phyloP scores from a whole-genome alignment of 2,329 filamentous ascomycete species.

The Mycosphaerella sp. region DNA sequence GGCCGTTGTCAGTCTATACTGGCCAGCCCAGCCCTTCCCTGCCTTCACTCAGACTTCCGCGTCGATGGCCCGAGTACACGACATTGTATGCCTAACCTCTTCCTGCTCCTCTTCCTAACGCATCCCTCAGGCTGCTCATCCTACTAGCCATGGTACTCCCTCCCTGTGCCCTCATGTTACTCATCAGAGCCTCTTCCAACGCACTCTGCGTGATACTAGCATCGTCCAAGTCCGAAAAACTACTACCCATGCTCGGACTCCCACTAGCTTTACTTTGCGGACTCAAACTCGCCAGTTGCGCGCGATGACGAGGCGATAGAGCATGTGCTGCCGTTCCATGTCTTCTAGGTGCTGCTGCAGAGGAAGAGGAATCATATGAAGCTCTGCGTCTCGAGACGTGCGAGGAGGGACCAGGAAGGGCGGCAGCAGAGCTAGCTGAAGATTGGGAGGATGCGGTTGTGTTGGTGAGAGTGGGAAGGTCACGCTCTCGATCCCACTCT shows the following conservation, averaged over 20 bases:
- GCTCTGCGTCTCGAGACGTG: not conserved
- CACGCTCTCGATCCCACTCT: not conserved
- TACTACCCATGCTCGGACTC: conserved; percentile 75
- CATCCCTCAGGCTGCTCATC: conserved; percentile 52
- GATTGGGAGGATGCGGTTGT: conserved; percentile 18
- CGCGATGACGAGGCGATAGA: conserved; percentile 50
- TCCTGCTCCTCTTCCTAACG: conserved; percentile 14
- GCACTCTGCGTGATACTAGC: conserved; percentile 75
- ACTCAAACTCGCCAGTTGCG: conserved; percentile 53
- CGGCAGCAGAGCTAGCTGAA: conserved; percentile 30
- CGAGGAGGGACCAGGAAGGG: conserved; percentile 10
- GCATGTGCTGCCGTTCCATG: conserved; percentile 23
- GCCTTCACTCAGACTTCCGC: too few relatives aligned
- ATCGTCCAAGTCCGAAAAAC: conserved; percentile 80
- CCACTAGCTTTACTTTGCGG: conserved; percentile 59
- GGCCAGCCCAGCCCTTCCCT: too few relatives aligned
- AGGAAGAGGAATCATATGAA: conserved; percentile 8
- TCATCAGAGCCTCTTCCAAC: conserved; percentile 69
- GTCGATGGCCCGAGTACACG: too few relatives aligned
- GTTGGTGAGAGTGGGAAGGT: conserved; percentile 8
- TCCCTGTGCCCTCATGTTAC: conserved; percentile 56
- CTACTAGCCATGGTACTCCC: conserved; percentile 36
- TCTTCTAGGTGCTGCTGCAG: not conserved
- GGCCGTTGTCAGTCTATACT: too few relatives aligned
- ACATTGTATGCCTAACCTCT: not conserved